These are phyloP conservation scores for Cyberlindnera mrakii DNA, from an alignment of 805 yeast genomes.

Conservation along the genomic window DNA sequence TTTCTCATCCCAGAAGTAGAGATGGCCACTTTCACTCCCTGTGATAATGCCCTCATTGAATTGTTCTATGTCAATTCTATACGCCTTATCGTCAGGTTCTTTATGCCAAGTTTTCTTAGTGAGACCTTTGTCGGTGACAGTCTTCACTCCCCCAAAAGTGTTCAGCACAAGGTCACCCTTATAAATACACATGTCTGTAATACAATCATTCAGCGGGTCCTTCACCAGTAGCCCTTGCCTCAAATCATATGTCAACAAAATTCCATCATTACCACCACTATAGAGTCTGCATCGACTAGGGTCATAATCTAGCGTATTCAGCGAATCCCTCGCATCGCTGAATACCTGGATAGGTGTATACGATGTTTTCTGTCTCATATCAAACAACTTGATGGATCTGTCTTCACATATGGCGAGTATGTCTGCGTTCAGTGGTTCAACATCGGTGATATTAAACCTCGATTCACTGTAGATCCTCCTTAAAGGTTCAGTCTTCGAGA, in stretches of 20 bases:
- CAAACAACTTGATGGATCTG: conserved; percentile 7
- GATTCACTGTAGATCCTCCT: conserved; percentile 6
- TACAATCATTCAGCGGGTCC: conserved; percentile 6
- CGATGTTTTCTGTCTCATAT: conserved; percentile 8
- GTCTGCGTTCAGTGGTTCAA: conserved; percentile 8
- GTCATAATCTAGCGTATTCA: conserved; percentile 11
- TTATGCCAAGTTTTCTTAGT: not conserved
- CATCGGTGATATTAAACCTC: conserved; percentile 11
- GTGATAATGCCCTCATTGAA: not conserved
- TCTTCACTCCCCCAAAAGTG: conserved; percentile 1
- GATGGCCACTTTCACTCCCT: conserved; percentile 11
- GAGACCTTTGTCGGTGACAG: not conserved
- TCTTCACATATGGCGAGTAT: conserved; percentile 18
- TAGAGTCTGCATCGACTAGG: not conserved
- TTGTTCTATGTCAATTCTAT: not conserved
- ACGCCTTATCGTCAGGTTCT: not conserved
- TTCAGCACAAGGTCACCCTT: not conserved
- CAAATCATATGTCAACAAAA: conserved; percentile 17
- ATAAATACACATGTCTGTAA: conserved; percentile 6
- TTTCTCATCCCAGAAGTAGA: conserved; percentile 3
- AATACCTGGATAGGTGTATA: conserved; percentile 30
- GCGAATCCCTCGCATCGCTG: conserved; percentile 26
- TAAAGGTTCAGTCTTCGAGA: conserved; percentile 2
- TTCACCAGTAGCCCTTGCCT: conserved; percentile 10
- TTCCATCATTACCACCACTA: conserved; percentile 22